Conservation (phyloP, 1,284 basidiomycete genomes). For the Austroboletus niveus region DNA sequence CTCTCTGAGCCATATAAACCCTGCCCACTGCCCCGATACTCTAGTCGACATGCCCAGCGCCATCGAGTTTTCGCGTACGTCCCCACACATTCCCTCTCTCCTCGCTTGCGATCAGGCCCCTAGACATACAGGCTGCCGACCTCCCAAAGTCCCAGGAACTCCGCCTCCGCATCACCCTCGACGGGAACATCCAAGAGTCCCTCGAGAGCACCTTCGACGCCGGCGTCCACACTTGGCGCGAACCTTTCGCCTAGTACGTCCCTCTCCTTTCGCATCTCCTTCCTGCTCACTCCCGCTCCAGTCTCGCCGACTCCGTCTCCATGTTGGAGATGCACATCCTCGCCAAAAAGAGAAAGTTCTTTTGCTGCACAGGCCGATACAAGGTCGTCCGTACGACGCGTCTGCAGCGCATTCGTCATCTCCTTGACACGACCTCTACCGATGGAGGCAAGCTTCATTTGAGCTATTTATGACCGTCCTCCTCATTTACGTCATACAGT, state of each 20-base stretch:
- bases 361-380: slow-evolving; percentile 28
- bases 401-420: slow-evolving; percentile 21
- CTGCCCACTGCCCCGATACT: too few species aligned
- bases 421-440: slow-evolving; percentile 28
- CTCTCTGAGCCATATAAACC: too few species aligned
- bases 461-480: slow-evolving; percentile 28
- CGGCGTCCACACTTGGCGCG: slow-evolving; percentile 27
- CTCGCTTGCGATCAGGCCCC: background rate
- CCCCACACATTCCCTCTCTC: background rate
- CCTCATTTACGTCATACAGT: slow-evolving; percentile 30
- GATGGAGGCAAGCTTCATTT: slow-evolving; percentile 33
- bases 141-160: slow-evolving; percentile 27
- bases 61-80: slow-evolving; percentile 26
- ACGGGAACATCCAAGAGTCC: slow-evolving; percentile 29
- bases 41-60: slow-evolving; percentile 13
- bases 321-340: slow-evolving; percentile 30
- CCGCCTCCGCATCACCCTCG: slow-evolving; percentile 26
- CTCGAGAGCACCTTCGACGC: slow-evolving; percentile 28
- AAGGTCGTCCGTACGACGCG: slow-evolving; percentile 30
- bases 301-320: slow-evolving; percentile 19
- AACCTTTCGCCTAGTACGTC: slow-evolving; percentile 31
- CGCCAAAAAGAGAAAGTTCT: slow-evolving; percentile 28
- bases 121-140: slow-evolving; percentile 24
- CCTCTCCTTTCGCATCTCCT: background rate
- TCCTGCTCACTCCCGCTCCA: slow-evolving; percentile 13